These are phyloP conservation scores for Globisporangium nodosum DNA, from an alignment of 352 stramenopile genomes.

Conservation along the genomic window DNA sequence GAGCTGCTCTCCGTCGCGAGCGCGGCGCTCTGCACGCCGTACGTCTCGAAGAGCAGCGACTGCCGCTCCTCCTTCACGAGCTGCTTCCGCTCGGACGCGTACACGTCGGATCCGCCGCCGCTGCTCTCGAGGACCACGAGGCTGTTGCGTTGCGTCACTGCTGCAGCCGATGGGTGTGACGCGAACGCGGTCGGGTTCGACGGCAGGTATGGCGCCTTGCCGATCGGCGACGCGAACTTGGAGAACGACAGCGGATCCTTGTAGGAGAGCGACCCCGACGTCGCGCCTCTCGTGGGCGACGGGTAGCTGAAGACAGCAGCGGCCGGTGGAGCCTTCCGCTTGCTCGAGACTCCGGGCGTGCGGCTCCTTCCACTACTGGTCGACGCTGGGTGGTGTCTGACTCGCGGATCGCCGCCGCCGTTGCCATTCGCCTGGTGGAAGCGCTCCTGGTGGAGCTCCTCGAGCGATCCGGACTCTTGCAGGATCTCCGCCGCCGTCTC, in stretches of 20 bases:
- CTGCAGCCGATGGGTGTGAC: conserved; percentile 1
- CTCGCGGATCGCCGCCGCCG: neutral
- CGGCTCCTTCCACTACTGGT: conserved; percentile 1
- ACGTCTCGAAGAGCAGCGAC: conserved; percentile 58
- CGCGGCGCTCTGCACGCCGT: conserved; percentile 28
- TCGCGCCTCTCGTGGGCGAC: conserved; percentile 3
- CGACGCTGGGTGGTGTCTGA: neutral
- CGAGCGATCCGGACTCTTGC: conserved; percentile 30
- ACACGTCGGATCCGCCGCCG: neutral
- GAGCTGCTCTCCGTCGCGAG: conserved; percentile 4
- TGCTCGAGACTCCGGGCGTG: conserved; percentile 8
- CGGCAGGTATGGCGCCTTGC: conserved; percentile 30
- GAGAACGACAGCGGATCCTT: conserved; percentile 32
- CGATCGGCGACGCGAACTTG: conserved; percentile 41
- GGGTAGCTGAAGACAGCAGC: conserved; percentile 2
- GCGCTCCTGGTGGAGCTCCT: conserved; percentile 24
- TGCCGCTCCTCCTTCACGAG: conserved; percentile 49
- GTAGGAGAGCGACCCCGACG: conserved; percentile 5
- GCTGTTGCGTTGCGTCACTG: conserved; percentile 19
- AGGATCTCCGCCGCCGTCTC: conserved; percentile 37
- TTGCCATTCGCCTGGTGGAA: conserved; percentile 7
- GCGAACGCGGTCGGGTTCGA: conserved; percentile 16
- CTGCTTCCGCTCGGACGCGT: conserved; percentile 20
- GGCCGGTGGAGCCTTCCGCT: conserved; percentile 20
- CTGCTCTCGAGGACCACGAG: conserved; percentile 33